phyloP scores from a whole-genome alignment of 345 rosid genomes.

The Brassica incana region DNA sequence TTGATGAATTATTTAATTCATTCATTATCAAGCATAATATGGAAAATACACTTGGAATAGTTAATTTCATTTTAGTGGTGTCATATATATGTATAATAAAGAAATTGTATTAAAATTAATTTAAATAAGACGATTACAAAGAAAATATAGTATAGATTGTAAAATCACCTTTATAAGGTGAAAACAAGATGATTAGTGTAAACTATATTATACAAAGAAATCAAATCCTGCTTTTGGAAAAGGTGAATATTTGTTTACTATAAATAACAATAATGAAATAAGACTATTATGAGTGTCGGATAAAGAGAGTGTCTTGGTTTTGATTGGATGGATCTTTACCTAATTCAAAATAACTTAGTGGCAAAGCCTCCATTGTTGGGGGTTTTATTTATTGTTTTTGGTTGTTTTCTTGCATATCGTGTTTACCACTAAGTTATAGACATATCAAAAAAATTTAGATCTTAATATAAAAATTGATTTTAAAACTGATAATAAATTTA shows the following conservation, averaged over 20 bases:
- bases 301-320: constrained; percentile 25
- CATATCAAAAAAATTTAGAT: too few species aligned
- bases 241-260: constrained; percentile 30
- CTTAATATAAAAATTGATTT: too few species aligned
- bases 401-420: not conserved
- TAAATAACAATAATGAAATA: constrained; percentile 3
- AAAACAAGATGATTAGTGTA: constrained; percentile 14
- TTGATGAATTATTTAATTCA: not conserved
- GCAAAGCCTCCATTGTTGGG: constrained; percentile 20
- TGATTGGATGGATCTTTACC: constrained; percentile 28
- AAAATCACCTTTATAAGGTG: not conserved
- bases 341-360: constrained; percentile 17
- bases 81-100: not conserved
- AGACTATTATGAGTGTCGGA: constrained; percentile 15
- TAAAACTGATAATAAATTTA: too few species aligned
- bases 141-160: not conserved
- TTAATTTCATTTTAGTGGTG: not conserved
- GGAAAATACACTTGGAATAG: not conserved
- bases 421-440: constrained; percentile 17
- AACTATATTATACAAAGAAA: constrained; percentile 27
- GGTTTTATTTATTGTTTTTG: not conserved
- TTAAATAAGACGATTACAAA: not conserved
- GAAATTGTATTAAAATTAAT: not conserved
- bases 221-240: constrained; percentile 35
- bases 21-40: not conserved